Percentiles rank a stretch among this genome's conserved stretches.
These are phyloP conservation scores for Phalaenopsis hybrid DNA, from an alignment of 116 monocot genomes.

Conservation along the genomic window DNA sequence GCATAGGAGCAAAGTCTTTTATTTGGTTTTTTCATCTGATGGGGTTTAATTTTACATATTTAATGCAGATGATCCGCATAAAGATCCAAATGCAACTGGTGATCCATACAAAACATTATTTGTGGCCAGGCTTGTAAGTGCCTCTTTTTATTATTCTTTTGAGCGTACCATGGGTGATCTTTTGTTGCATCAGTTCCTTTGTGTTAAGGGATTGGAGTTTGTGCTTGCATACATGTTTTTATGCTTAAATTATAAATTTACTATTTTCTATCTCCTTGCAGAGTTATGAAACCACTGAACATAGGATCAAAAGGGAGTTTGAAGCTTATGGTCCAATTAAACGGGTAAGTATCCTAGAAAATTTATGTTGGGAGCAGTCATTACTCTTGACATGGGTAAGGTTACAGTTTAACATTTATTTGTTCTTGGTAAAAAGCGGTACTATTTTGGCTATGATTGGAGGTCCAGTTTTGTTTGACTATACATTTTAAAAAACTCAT, in stretches of 20 bases:
- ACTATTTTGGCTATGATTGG: neutral
- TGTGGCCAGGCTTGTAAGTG: slow-evolving; percentile 81
- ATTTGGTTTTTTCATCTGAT: neutral
- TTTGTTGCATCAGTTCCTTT: neutral
- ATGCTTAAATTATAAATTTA: neutral
- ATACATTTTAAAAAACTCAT: neutral
- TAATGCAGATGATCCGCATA: slow-evolving; percentile 78
- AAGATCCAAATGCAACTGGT: slow-evolving; percentile 76
- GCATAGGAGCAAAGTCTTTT: neutral
- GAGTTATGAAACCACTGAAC: slow-evolving; percentile 93
- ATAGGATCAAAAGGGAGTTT: slow-evolving; percentile 96
- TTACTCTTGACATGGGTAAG: slow-evolving; percentile 53
- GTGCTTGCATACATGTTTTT: neutral
- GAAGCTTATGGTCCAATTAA: slow-evolving; percentile 97
- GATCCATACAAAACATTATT: slow-evolving; percentile 98
- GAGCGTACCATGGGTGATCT: neutral
- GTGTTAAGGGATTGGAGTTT: neutral
- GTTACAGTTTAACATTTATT: slow-evolving; percentile 1
- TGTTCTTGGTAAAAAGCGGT: neutral
- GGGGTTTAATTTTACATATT: neutral
- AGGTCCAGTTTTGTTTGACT: neutral
- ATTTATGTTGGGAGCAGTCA: slow-evolving; percentile 35
- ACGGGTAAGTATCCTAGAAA: slow-evolving; percentile 66
- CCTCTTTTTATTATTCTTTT: neutral
- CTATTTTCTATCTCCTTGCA: slow-evolving; percentile 23